Evolutionary conservation across 495 filamentous ascomycete genomes (phyloP), one percentile per base, ranked within the genome.

Genomic region (Aspergillus taichungensis): DNA sequence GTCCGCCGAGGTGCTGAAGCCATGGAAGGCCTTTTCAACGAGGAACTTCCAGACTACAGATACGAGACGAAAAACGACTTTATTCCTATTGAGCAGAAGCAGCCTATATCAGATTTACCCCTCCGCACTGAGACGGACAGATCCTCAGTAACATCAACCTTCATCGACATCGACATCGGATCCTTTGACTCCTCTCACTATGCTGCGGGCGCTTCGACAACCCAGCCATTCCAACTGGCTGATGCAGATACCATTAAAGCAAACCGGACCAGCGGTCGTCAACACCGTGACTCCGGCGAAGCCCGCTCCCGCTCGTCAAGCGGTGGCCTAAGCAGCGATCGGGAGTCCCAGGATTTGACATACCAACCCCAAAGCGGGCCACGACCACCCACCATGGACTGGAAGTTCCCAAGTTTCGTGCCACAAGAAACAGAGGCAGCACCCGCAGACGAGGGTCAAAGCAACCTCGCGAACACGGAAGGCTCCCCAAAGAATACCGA

Each of bases 211-310:
- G 53, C 67, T 7, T 61, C 64, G 30, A 56, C 63, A 7, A 58
- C 61, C 8, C 70, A 72, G 31, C 68, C 66, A 11, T 72, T 75
- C 45, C 69, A 74, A 38, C 57, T 75, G 13, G 70, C 69, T 2
- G 66, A 74, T 44, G 70, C 72, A 11, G 62, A 72, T 41, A 76
- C 73, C 12, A 73, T 76, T 38, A 68, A 66, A 29, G 73, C 73
- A 8, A 75, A 71, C 42, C 59, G 72, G 13, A 67, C 63, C 8
- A 72, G 65, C 53, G 46, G 64, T 40, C 64, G 59, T 10, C 52
- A 58, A 33, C 54, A 59, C 30, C 64, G 62, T 13, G 66, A 59
- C 42, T 69, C 64, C 5, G 63, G 59, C 29, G 69, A 69, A 9
- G 59, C 55, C 14, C 60, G 54, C 33, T 63, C 61, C 3, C 55